These are phyloP conservation scores for Penstemon eatonii DNA, from an alignment of 257 asterid species.

Conservation along the genomic window DNA sequence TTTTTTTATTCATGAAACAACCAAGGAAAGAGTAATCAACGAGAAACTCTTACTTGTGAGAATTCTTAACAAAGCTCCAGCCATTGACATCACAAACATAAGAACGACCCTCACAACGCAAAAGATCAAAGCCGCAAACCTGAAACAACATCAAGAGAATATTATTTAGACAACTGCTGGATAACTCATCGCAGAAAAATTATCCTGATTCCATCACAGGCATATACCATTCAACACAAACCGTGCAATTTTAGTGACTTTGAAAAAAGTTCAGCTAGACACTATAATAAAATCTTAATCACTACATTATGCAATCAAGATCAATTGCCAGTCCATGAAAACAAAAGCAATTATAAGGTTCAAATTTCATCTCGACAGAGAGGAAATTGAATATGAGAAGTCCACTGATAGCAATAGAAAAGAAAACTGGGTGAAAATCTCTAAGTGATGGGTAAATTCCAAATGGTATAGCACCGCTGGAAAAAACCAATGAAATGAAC, in stretches of 20 bases:
- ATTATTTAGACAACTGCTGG: background rate
- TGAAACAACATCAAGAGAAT: slow-evolving; percentile 40
- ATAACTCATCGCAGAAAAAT: slow-evolving; percentile 7
- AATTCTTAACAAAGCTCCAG: slow-evolving; percentile 97
- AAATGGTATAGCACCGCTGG: background rate
- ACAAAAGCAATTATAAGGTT: background rate
- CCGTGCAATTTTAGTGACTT: background rate
- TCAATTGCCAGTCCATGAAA: background rate
- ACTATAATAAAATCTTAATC: slow-evolving; percentile 1
- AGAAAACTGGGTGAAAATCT: background rate
- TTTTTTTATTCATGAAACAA: background rate
- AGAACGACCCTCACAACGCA: slow-evolving; percentile 96
- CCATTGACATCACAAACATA: slow-evolving; percentile 98
- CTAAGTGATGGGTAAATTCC: background rate
- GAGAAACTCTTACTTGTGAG: slow-evolving; percentile 67
- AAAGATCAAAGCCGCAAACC: slow-evolving; percentile 99
- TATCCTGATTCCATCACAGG: slow-evolving; percentile 6
- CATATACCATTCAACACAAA: slow-evolving; percentile 11
- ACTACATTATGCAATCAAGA: background rate
- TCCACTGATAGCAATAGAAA: background rate
- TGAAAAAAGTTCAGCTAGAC: background rate
- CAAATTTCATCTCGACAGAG: background rate
- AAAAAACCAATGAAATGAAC: background rate
- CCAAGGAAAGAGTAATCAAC: slow-evolving; percentile 3
- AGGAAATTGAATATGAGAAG: background rate